Percentiles rank a stretch among this genome's conserved stretches.
These are phyloP conservation scores for Diaporthe ilicicola DNA, from an alignment of 2,329 filamentous ascomycete species.

Conservation along the genomic window DNA sequence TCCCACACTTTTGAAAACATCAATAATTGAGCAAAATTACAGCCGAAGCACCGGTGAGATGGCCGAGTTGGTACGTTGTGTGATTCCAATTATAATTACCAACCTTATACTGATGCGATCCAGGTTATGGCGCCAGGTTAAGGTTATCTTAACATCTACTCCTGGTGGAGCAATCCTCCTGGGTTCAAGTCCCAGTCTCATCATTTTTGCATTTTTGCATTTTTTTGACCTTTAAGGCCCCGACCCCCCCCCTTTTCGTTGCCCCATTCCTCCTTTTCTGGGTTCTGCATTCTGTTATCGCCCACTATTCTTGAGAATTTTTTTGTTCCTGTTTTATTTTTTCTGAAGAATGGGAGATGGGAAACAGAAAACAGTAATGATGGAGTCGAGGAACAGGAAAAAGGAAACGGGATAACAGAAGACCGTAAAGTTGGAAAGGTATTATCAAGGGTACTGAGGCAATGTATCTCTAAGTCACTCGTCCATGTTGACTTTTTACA, in stretches of 20 bases:
- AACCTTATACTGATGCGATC: background rate
- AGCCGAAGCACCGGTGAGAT: background rate
- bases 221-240: background rate
- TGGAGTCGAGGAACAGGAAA: too few relatives aligned
- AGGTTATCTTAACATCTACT: conserved; percentile 23
- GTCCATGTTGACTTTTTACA: too few relatives aligned
- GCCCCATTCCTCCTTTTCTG: background rate
- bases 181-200: conserved; percentile 29
- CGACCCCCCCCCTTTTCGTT: background rate
- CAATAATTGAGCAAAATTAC: too few relatives aligned
- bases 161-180: conserved; percentile 29
- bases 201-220: background rate
- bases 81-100: background rate
- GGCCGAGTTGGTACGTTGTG: conserved; percentile 7
- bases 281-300: background rate
- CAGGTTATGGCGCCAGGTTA: conserved; percentile 21
- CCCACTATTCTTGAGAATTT: too few relatives aligned
- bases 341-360: too few relatives aligned
- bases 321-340: too few relatives aligned
- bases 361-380: too few relatives aligned
- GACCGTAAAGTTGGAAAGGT: too few relatives aligned
- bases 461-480: too few relatives aligned
- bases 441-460: too few relatives aligned
- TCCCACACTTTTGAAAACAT: too few relatives aligned
- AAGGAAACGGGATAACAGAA: too few relatives aligned